These are phyloP conservation scores for Periconia digitata DNA, from an alignment of 2,329 filamentous ascomycete species.

Conservation along the genomic window DNA sequence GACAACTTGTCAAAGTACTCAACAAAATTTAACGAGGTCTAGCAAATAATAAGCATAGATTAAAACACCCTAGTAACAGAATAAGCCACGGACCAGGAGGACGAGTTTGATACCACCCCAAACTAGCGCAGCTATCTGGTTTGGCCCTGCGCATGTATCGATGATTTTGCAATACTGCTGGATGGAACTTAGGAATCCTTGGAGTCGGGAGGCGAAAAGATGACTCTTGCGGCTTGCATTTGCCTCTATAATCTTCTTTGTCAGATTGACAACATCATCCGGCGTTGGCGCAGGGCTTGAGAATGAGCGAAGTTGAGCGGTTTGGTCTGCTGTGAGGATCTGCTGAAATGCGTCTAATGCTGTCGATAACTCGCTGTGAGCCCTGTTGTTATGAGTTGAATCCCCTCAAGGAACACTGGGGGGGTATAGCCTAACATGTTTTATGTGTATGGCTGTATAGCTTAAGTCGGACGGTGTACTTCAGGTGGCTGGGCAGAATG, in stretches of 20 bases:
- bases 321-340: conserved; percentile 15
- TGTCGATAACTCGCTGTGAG: conserved; percentile 10
- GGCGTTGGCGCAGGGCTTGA: conserved; percentile 22
- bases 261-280: conserved; percentile 38
- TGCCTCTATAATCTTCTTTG: conserved; percentile 24
- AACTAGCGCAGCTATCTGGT: conserved; percentile 44
- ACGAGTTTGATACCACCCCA: conserved; percentile 51
- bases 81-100: conserved; percentile 32
- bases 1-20: conserved; percentile 47
- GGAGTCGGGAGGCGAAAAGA: conserved; percentile 35
- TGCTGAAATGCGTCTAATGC: conserved; percentile 14
- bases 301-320: conserved; percentile 16
- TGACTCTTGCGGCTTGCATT: conserved; percentile 13
- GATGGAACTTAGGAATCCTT: conserved; percentile 39
- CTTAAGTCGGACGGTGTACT: not conserved
- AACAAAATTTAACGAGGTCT: conserved; percentile 39
- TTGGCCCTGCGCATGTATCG: conserved; percentile 42
- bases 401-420: not conserved
- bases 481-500: not conserved
- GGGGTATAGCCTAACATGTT: conserved; percentile 5
- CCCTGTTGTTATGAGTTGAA: conserved; percentile 6
- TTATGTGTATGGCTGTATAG: not conserved
- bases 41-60: conserved; percentile 3
- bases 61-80: conserved; percentile 1
- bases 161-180: conserved; percentile 42